Conservation (phyloP, 2,329 filamentous ascomycete genomes). For the Cordyceps fumosorosea region DNA sequence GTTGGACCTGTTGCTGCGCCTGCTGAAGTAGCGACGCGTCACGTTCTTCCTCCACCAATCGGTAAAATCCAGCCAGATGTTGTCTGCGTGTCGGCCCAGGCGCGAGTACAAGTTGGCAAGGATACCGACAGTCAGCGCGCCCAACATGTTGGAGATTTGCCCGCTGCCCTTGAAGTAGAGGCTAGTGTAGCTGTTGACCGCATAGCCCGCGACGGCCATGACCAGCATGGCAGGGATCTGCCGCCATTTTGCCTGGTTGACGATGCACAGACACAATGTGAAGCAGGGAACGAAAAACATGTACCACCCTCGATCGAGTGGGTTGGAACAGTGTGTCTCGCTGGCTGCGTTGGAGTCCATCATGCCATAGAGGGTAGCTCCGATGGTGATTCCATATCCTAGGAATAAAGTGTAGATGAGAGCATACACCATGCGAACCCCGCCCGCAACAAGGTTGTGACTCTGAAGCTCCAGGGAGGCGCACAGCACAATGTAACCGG, state of each 20-base stretch:
- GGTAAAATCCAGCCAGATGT: slow-evolving; percentile 41
- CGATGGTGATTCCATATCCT: slow-evolving; percentile 67
- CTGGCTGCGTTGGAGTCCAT: slow-evolving; percentile 50
- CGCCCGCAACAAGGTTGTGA: slow-evolving; percentile 63
- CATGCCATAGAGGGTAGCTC: slow-evolving; percentile 58
- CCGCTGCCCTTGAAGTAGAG: slow-evolving; percentile 61
- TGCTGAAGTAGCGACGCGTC: slow-evolving; percentile 25
- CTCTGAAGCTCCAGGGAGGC: slow-evolving; percentile 61
- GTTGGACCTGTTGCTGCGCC: slow-evolving; percentile 23
- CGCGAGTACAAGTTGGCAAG: slow-evolving; percentile 74
- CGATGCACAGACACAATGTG: slow-evolving; percentile 65
- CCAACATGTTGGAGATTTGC: slow-evolving; percentile 71
- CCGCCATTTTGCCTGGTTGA: slow-evolving; percentile 76
- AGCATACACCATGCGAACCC: slow-evolving; percentile 68
- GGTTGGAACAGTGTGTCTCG: slow-evolving; percentile 34
- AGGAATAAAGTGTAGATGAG: slow-evolving; percentile 70
- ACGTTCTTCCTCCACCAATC: slow-evolving; percentile 46
- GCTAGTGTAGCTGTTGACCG: slow-evolving; percentile 67
- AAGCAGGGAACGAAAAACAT: slow-evolving; percentile 73
- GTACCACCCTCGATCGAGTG: slow-evolving; percentile 41
- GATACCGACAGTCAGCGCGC: slow-evolving; percentile 69
- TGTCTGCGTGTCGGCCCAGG: slow-evolving; percentile 52
- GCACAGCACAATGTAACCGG: slow-evolving; percentile 45
- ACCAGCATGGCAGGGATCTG: slow-evolving; percentile 70
- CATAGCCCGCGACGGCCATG: slow-evolving; percentile 68